Conservation (phyloP, 1,139 yeast species). For the Blastobotrys arbuscula region DNA sequence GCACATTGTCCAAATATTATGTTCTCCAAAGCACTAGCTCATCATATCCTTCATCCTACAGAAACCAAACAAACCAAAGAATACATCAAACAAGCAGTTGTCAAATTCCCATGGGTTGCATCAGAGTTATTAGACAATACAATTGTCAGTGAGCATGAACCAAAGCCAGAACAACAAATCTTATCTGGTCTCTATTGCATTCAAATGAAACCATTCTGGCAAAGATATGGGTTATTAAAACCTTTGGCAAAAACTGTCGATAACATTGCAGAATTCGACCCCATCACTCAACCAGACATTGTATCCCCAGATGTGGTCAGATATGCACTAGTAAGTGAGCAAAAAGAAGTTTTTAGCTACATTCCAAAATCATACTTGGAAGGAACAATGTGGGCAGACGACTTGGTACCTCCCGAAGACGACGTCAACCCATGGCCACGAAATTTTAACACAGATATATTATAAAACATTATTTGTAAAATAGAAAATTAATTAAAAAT, state of each 20-base stretch:
- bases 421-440: constrained; percentile 15
- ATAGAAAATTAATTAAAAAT: not conserved
- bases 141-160: constrained; percentile 3
- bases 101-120: constrained; percentile 56
- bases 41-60: constrained; percentile 31
- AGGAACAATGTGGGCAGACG: constrained; percentile 25
- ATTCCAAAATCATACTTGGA: constrained; percentile 21
- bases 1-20: constrained; percentile 69
- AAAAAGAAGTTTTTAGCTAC: constrained; percentile 21
- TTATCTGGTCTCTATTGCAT: constrained; percentile 22
- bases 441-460: not conserved
- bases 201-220: constrained; percentile 27
- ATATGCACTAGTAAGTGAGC: constrained; percentile 27
- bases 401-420: constrained; percentile 25
- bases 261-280: constrained; percentile 14
- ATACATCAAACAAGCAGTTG: constrained; percentile 47
- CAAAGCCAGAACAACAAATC: constrained; percentile 11
- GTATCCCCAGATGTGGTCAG: constrained; percentile 24
- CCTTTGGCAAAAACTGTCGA: constrained; percentile 17
- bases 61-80: constrained; percentile 40
- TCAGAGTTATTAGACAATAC: constrained; percentile 38
- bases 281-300: constrained; percentile 15
- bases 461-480: not conserved
- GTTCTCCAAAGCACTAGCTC: constrained; percentile 61
- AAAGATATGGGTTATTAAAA: constrained; percentile 16